Conservation (phyloP, 2,329 filamentous ascomycete species). For the Fusarium globosum region DNA sequence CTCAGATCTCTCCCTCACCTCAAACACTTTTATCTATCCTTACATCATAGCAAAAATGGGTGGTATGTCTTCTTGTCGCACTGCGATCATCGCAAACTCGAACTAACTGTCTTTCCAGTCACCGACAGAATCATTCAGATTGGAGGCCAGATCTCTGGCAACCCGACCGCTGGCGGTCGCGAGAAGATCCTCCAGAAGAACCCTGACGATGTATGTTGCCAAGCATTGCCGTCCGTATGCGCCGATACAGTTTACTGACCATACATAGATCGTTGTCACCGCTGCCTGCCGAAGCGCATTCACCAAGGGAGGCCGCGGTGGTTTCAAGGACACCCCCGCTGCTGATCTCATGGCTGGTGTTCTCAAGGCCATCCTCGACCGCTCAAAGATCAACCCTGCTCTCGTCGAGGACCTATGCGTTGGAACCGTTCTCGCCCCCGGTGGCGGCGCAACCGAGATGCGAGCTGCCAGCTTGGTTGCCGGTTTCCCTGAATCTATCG, state of each 20-base stretch:
- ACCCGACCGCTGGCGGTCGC: slow-evolving; percentile 63
- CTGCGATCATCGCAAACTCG: not conserved
- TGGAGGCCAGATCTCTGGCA: slow-evolving; percentile 71
- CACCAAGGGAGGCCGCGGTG: slow-evolving; percentile 92
- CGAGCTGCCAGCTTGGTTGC: slow-evolving; percentile 90
- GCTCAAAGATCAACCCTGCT: slow-evolving; percentile 87
- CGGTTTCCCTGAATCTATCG: slow-evolving; percentile 85
- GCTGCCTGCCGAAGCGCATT: slow-evolving; percentile 91
- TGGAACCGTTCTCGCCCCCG: slow-evolving; percentile 89
- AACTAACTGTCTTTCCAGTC: slow-evolving; percentile 53
- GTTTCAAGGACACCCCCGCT: slow-evolving; percentile 93
- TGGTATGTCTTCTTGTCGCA: slow-evolving; percentile 46
- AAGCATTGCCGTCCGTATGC: not conserved
- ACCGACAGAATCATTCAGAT: slow-evolving; percentile 69
- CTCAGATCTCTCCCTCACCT: slow-evolving; percentile 6
- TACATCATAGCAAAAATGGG: slow-evolving; percentile 48
- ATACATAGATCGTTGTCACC: slow-evolving; percentile 83
- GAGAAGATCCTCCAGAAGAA: slow-evolving; percentile 73
- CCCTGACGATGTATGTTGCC: slow-evolving; percentile 69
- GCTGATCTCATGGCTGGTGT: slow-evolving; percentile 87
- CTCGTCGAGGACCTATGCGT: slow-evolving; percentile 94
- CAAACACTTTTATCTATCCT: not conserved
- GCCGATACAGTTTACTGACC: not conserved
- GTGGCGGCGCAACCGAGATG: slow-evolving; percentile 96
- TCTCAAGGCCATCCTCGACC: slow-evolving; percentile 82